phyloP scores from a whole-genome alignment of 441 rosid species.

The Euphorbia celastroides region DNA sequence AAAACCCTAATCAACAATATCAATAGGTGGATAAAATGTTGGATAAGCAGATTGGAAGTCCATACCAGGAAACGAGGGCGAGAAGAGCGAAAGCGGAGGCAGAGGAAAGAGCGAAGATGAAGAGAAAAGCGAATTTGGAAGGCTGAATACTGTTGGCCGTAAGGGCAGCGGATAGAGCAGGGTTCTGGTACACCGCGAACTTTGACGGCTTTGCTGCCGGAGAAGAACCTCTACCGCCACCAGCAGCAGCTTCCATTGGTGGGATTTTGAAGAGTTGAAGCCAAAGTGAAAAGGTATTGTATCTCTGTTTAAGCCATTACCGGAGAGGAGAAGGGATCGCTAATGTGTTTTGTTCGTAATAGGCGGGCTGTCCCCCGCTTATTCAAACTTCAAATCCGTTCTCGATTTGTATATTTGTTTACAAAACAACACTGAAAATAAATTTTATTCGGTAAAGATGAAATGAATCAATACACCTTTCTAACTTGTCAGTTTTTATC shows the following conservation, averaged over 20 bases:
- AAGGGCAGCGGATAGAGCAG: conserved; percentile 63
- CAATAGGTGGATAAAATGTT: neutral
- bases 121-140: conserved; percentile 46
- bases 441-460: no score
- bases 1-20: conserved; percentile 15
- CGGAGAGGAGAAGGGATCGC: neutral
- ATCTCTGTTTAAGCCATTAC: neutral
- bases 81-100: conserved; percentile 56
- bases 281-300: neutral
- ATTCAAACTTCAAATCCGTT: neutral
- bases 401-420: neutral
- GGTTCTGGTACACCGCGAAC: conserved; percentile 79
- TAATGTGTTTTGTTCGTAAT: neutral
- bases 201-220: conserved; percentile 34
- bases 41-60: neutral
- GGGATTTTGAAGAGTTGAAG: neutral
- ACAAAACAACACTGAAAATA: no score
- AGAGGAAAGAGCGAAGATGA: conserved; percentile 44
- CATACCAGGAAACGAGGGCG: conserved; percentile 49
- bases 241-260: neutral
- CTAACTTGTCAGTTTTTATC: no score
- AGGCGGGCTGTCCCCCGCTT: neutral
- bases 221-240: conserved; percentile 11
- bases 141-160: conserved; percentile 71
- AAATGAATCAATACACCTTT: no score